A percentile compares a stretch with the other conserved stretches of the same genome.
phyloP scores from a whole-genome alignment of 495 filamentous ascomycete genomes.

The Parathielavia hyrcaniae region DNA sequence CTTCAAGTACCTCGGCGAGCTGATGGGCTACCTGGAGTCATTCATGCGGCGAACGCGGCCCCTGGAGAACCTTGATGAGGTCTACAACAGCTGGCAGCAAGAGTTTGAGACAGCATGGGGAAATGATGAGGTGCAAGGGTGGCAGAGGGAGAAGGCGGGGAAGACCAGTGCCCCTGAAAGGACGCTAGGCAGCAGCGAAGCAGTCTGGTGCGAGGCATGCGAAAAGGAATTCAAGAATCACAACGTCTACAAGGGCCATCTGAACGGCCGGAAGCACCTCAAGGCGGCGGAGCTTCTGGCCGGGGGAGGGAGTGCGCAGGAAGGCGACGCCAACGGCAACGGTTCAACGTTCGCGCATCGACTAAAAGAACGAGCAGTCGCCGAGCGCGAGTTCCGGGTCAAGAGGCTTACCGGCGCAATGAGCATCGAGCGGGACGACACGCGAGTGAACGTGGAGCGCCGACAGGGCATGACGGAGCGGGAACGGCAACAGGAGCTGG shows the following conservation, averaged over 20 bases:
- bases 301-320: constrained; percentile 31
- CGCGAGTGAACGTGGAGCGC: constrained; percentile 85
- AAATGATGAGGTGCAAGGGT: constrained; percentile 69
- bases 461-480: constrained; percentile 93
- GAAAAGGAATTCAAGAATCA: constrained; percentile 93
- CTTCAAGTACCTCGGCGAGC: constrained; percentile 75
- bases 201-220: constrained; percentile 81
- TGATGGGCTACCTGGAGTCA: constrained; percentile 75
- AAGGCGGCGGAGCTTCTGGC: constrained; percentile 61
- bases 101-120: constrained; percentile 84
- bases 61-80: constrained; percentile 72
- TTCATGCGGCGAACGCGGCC: constrained; percentile 78
- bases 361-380: constrained; percentile 84
- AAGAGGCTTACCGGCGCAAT: constrained; percentile 69
- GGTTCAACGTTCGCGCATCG: constrained; percentile 41
- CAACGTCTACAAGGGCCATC: constrained; percentile 85
- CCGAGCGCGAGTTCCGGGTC: constrained; percentile 79
- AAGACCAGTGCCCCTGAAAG: constrained; percentile 32
- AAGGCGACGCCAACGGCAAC: constrained; percentile 27
- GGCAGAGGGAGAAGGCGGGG: constrained; percentile 56
- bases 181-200: constrained; percentile 57
- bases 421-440: constrained; percentile 73
- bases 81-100: constrained; percentile 65
- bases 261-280: constrained; percentile 87
- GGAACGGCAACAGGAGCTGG: constrained; percentile 84